Evolutionary conservation across 164 flowering plant species (phyloP), one percentile per base, ranked within the genome.

Genomic region (Stephania cephalantha): DNA sequence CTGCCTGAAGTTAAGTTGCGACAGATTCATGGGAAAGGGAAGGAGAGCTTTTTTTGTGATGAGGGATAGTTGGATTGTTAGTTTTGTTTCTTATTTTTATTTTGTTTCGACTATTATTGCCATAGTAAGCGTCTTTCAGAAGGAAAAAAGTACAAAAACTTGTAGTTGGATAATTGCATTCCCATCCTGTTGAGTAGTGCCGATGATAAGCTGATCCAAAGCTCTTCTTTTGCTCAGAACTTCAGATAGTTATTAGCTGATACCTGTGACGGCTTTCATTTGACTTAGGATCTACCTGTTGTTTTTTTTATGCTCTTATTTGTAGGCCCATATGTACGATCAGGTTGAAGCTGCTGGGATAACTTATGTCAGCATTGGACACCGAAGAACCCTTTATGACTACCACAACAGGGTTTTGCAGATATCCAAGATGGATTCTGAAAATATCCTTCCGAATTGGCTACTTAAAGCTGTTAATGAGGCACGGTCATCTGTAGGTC

Each of bases 331-430:
- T 84, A 78, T 95, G 18, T 95, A 95, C 82, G 69, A 78, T 83
- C 85, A 79, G 73, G 90, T 93, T 70, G 86, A 85, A 78, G 88
- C 83, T 58, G 96, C 96, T 42, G 98, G 93, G 45, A 88, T 93
- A 46, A 93, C 98, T 25, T 93, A 88, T 81, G 71, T 90, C 30
- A 91, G 97, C 77, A 80, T 93, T 80, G 99, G 98, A 72, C 99
- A 95, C 74, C 82, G 97, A 63, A 81, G 86, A 71, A 90, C 94
- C 45, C 88, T 95, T 9, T 80, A 70, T 55, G 82, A 86, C n/a
- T 77, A 81, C 76, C 99, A 93, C 81, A 84, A 74, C 68, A 88
- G 69, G 79, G 71, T 84, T 45, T 84, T 91, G 71, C 87, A 82
- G 29, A 88, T 94, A 84, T 82, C 86, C 25, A 77, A 87, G 17